A percentile compares a stretch with the other conserved stretches of the same genome.
phyloP scores from a whole-genome alignment of 2,329 filamentous ascomycete genomes.

The Aureobasidium sp. region DNA sequence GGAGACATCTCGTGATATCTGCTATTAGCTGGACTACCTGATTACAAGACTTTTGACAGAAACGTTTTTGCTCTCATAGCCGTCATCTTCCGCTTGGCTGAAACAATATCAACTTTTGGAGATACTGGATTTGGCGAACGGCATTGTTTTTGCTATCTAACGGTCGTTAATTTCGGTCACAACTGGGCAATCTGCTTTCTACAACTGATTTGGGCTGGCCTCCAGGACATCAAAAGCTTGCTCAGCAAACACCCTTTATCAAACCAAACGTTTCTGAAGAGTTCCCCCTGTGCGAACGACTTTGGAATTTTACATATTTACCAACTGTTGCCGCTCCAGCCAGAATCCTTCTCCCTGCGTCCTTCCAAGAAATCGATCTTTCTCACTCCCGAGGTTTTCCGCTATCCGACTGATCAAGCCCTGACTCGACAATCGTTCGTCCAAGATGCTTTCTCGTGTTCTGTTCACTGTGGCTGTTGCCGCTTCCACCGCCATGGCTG shows the following conservation, averaged over 20 bases:
- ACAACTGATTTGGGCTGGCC: conserved; percentile 3
- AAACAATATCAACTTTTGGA: conserved; percentile 2
- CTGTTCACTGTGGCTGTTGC: conserved; percentile 11
- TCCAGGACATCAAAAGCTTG: not conserved
- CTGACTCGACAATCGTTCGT: not conserved
- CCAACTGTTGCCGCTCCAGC: not conserved
- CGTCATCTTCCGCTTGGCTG: not conserved
- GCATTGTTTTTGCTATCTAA: conserved; percentile 9
- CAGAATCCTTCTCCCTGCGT: not conserved
- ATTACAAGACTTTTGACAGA: not conserved
- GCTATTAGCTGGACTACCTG: not conserved
- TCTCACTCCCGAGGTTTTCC: not conserved
- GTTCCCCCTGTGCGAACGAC: not conserved
- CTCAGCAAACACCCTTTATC: conserved; percentile 10
- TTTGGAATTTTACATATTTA: not conserved
- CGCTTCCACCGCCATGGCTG: conserved; percentile 5
- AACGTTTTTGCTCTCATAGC: not conserved
- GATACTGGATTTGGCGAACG: conserved; percentile 1
- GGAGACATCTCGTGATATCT: not conserved
- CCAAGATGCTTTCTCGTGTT: conserved; percentile 1
- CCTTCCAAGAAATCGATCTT: not conserved
- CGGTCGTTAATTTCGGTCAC: conserved; percentile 14
- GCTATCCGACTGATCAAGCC: not conserved
- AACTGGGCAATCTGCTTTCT: conserved; percentile 10
- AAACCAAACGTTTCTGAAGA: not conserved